phyloP scores from a whole-genome alignment of 2,329 filamentous ascomycete species.

The Phyllosticta citribraziliensis region DNA sequence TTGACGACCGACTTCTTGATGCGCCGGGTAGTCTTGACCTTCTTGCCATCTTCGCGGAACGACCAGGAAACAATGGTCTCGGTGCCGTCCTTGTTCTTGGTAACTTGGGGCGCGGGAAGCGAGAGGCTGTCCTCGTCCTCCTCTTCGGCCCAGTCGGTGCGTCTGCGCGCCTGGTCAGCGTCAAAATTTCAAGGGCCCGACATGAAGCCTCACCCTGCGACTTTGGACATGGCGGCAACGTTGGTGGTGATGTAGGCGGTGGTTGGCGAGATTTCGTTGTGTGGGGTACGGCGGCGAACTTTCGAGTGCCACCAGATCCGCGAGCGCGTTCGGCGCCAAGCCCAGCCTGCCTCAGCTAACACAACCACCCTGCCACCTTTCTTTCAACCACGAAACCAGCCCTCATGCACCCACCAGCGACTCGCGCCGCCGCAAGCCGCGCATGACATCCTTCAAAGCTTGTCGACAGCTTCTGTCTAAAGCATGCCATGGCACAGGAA shows the following conservation, averaged over 20 bases:
- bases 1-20: conserved; percentile 87
- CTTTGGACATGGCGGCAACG: conserved; percentile 24
- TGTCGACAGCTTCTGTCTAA: too few species aligned
- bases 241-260: background rate
- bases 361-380: background rate
- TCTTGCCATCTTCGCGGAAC: conserved; percentile 87
- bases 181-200: background rate
- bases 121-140: conserved; percentile 76
- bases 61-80: conserved; percentile 89
- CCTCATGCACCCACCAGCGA: too few species aligned
- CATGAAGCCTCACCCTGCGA: conserved; percentile 23
- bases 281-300: conserved; percentile 6
- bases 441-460: too few species aligned
- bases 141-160: conserved; percentile 85
- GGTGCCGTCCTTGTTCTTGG: conserved; percentile 95
- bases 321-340: background rate
- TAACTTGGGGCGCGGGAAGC: conserved; percentile 79
- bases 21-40: conserved; percentile 93
- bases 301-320: background rate
- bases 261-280: conserved; percentile 6
- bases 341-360: too few species aligned
- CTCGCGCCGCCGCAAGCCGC: too few species aligned
- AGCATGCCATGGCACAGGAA: too few species aligned
- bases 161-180: conserved; percentile 26
- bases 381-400: background rate